Evolutionary conservation across 2,329 filamentous ascomycete species (phyloP).

Genomic region (Huntiella bhutanensis): DNA sequence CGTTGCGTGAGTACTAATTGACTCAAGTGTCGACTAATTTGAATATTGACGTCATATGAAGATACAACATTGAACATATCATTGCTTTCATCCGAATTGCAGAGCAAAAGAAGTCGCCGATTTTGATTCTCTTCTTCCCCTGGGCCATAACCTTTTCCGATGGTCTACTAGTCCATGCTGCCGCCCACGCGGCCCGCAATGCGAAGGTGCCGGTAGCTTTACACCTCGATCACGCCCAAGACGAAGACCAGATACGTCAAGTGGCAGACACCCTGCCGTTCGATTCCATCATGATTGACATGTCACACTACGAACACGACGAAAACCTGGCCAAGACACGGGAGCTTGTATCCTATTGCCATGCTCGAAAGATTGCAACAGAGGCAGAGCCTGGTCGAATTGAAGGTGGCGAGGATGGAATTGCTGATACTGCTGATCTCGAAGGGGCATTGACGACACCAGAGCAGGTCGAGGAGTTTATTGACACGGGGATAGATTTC

Average conservation of each 20-base stretch:
- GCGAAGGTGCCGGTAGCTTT: constrained; percentile 40
- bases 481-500: constrained; percentile 53
- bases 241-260: constrained; percentile 34
- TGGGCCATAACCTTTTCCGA: constrained; percentile 23
- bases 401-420: constrained; percentile 48
- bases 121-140: constrained; percentile 54
- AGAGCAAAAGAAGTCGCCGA: constrained; percentile 43
- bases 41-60: not conserved
- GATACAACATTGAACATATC: constrained; percentile 49
- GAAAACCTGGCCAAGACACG: constrained; percentile 47
- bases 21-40: not conserved
- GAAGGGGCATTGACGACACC: constrained; percentile 41
- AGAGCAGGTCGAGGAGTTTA: constrained; percentile 51
- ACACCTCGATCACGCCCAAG: constrained; percentile 50
- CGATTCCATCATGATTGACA: constrained; percentile 60
- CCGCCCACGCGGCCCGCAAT: constrained; percentile 32
- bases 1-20: constrained; percentile 22
- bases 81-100: constrained; percentile 48
- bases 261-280: constrained; percentile 39
- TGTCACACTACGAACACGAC: constrained; percentile 52
- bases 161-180: constrained; percentile 20
- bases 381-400: constrained; percentile 53
- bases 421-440: constrained; percentile 36
- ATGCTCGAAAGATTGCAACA: constrained; percentile 43
- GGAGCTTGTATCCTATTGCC: constrained; percentile 41